Evolutionary conservation across 208 protist species (phyloP).

Genomic region (Naegleria gruberi): DNA sequence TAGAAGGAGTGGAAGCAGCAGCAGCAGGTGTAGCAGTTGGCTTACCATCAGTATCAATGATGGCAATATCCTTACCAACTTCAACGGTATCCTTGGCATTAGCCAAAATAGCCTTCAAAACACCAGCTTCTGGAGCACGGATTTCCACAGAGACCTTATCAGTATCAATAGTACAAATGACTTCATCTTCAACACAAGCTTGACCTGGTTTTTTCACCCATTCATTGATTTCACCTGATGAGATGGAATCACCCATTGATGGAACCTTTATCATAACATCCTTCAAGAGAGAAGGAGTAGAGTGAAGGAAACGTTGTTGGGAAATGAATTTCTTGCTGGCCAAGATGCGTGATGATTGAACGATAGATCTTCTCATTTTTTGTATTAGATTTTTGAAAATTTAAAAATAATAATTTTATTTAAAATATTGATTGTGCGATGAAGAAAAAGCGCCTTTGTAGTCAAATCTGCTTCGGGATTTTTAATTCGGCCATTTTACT

Average conservation of each 20-base stretch:
- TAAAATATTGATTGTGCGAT: no score
- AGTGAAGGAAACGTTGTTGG: neutral
- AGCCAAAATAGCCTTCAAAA: constrained; percentile 75
- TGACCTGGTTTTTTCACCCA: constrained; percentile 91
- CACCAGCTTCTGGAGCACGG: constrained; percentile 74
- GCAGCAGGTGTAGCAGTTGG: constrained; percentile 15
- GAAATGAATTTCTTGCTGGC: neutral
- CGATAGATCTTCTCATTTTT: neutral
- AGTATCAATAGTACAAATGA: constrained; percentile 92
- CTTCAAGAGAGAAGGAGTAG: neutral
- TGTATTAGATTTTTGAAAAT: no score
- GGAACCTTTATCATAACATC: constrained; percentile 68
- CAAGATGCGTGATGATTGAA: neutral
- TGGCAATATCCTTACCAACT: constrained; percentile 70
- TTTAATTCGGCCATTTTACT: no score
- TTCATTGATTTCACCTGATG: constrained; percentile 82
- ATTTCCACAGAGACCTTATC: constrained; percentile 95
- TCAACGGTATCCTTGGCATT: constrained; percentile 72
- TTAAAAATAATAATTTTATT: no score
- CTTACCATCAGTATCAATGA: neutral
- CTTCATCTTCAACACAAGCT: constrained; percentile 73
- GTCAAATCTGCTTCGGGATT: no score
- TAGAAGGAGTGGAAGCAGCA: neutral
- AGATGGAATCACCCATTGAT: constrained; percentile 94
- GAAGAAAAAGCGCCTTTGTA: no score